Evolutionary conservation across 2,329 filamentous ascomycete species (phyloP).

Genomic region (Sporothrix mexicana): DNA sequence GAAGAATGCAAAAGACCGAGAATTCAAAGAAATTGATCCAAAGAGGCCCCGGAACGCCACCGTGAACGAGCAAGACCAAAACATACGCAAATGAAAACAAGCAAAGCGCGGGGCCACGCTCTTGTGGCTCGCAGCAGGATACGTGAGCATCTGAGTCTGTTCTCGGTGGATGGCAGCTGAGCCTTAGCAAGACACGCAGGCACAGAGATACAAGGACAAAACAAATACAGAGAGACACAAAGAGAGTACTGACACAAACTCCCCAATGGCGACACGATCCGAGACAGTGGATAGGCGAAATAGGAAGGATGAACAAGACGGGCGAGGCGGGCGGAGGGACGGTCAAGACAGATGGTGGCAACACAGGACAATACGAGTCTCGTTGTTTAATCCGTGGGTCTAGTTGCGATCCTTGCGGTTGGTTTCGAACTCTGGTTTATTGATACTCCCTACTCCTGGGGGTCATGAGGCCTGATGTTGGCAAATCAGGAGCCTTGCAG

Average conservation of each 20-base stretch:
- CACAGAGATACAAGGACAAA: conserved; percentile 2
- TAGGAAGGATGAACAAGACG: not conserved
- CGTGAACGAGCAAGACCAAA: not conserved
- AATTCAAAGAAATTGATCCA: too few relatives aligned
- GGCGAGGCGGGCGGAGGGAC: not conserved
- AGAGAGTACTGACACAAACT: not conserved
- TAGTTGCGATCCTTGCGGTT: not conserved
- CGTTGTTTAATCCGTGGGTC: not conserved
- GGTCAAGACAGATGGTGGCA: not conserved
- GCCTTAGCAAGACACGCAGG: conserved; percentile 14
- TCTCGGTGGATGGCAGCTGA: conserved; percentile 18
- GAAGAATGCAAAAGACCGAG: not conserved
- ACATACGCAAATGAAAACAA: not conserved
- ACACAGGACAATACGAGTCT: not conserved
- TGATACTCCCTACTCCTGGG: not conserved
- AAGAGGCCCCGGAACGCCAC: not conserved
- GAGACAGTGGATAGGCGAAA: conserved; percentile 5
- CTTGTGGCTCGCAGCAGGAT: not conserved
- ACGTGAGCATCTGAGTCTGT: not conserved
- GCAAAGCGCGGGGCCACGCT: not conserved
- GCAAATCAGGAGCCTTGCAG: conserved; percentile 28
- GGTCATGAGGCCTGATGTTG: conserved; percentile 1
- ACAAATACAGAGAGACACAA: not conserved
- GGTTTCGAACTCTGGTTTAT: not conserved
- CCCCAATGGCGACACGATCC: not conserved